Conservation (phyloP, 495 filamentous ascomycete species). For the Acidiella bohemica region DNA sequence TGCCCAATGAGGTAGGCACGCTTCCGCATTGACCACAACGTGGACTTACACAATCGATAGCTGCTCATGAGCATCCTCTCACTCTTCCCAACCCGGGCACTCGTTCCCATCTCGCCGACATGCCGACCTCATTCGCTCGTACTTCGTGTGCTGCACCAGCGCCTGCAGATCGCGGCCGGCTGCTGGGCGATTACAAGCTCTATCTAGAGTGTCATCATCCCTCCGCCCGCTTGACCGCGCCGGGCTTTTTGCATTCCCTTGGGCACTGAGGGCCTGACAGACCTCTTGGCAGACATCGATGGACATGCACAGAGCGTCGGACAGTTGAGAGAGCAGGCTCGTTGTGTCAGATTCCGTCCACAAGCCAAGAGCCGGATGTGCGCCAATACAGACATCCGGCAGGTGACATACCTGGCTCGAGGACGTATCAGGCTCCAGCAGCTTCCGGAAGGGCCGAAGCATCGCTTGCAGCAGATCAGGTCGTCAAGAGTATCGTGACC, state of each 20-base stretch:
- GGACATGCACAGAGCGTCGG: slow-evolving; percentile 3
- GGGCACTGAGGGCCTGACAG: slow-evolving; percentile 39
- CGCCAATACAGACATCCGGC: slow-evolving; percentile 24
- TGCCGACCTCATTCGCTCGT: slow-evolving; percentile 52
- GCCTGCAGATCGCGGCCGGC: slow-evolving; percentile 44
- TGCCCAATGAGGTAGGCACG: slow-evolving; percentile 37
- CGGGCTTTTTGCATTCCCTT: slow-evolving; percentile 57
- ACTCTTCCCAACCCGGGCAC: slow-evolving; percentile 41
- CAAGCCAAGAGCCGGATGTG: slow-evolving; percentile 35
- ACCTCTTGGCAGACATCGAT: slow-evolving; percentile 31
- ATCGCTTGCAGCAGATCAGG: slow-evolving; percentile 20
- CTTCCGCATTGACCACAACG: no score
- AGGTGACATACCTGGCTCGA: slow-evolving; percentile 30
- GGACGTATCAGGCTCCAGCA: slow-evolving; percentile 21
- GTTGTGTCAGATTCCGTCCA: slow-evolving; percentile 50
- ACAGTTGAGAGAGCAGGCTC: slow-evolving; percentile 28
- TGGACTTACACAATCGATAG: slow-evolving; percentile 30
- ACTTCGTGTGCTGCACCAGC: slow-evolving; percentile 51
- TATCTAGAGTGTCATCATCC: slow-evolving; percentile 72
- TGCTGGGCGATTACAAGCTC: slow-evolving; percentile 47
- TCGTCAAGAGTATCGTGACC: slow-evolving; percentile 44
- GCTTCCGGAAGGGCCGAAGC: slow-evolving; percentile 2
- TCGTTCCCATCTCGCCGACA: slow-evolving; percentile 48
- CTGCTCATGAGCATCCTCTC: slow-evolving; percentile 53
- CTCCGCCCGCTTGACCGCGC: slow-evolving; percentile 49